These are phyloP conservation scores for Coffea eugenioides DNA, from an alignment of 257 asterid genomes.

Conservation along the genomic window DNA sequence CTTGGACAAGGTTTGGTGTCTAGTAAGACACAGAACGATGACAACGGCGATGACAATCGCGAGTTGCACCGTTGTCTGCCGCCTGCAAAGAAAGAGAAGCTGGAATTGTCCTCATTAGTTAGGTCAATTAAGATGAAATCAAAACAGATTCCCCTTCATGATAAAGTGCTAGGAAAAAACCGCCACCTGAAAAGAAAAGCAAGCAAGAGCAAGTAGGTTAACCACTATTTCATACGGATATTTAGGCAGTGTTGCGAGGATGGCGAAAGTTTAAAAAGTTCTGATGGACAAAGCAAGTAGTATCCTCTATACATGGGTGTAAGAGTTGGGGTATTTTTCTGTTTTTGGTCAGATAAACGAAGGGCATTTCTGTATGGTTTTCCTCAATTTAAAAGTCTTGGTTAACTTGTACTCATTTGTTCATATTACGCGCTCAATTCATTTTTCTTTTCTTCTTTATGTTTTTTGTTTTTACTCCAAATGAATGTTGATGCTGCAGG, in stretches of 20 bases:
- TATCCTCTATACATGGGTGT: background rate
- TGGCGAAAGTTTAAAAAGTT: background rate
- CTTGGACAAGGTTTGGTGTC: constrained; percentile 7
- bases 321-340: background rate
- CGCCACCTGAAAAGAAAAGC: constrained; percentile 8
- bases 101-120: constrained; percentile 46
- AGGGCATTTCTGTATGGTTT: no score
- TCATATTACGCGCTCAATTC: no score
- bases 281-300: background rate
- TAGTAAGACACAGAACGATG: constrained; percentile 9
- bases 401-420: no score
- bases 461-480: no score
- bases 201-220: constrained; percentile 18
- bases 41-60: constrained; percentile 20
- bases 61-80: constrained; percentile 14
- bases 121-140: constrained; percentile 61
- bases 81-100: constrained; percentile 35
- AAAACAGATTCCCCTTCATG: constrained; percentile 29
- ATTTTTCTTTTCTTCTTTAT: no score
- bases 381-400: no score
- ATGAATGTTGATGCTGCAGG: no score
- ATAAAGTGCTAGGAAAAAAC: constrained; percentile 25
- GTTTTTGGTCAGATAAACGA: background rate
- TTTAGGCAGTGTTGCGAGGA: background rate
- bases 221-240: background rate